A percentile compares a stretch with the other conserved stretches of the same genome.
Evolutionary conservation across 306 rosid species (phyloP).

Genomic region (Cucumis cinereus): DNA sequence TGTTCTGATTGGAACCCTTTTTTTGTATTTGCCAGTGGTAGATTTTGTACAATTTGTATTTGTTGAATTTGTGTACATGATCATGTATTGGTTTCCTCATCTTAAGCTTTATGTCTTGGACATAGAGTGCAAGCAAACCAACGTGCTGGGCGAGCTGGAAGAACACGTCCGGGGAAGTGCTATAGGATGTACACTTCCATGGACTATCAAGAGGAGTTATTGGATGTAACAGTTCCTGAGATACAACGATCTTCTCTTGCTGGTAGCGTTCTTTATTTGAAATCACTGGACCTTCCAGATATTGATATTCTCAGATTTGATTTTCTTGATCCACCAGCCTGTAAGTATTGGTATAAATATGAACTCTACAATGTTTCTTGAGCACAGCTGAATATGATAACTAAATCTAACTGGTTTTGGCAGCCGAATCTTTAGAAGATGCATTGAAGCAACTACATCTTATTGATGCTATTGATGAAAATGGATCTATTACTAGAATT

Average conservation of each 20-base stretch:
- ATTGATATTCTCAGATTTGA: constrained; percentile 87
- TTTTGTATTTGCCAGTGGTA: neutral
- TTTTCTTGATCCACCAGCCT: constrained; percentile 78
- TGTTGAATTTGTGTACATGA: neutral
- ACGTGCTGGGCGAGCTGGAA: constrained; percentile 96
- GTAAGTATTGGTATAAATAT: constrained; percentile 29
- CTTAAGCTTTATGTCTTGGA: constrained; percentile 9
- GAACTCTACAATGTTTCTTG: neutral
- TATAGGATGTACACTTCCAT: constrained; percentile 71
- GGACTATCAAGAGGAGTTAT: constrained; percentile 53
- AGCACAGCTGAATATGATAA: constrained; percentile 3
- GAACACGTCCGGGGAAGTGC: constrained; percentile 95
- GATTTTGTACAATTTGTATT: neutral
- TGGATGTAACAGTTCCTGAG: constrained; percentile 92
- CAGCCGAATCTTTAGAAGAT: constrained; percentile 86
- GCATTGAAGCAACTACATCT: constrained; percentile 90
- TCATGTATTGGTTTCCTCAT: neutral
- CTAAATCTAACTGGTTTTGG: constrained; percentile 28
- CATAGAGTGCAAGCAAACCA: constrained; percentile 93
- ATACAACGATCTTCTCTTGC: constrained; percentile 90
- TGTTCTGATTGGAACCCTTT: neutral
- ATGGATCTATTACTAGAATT: constrained; percentile 63
- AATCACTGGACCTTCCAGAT: constrained; percentile 90
- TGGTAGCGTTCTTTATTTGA: constrained; percentile 90
- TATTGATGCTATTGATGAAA: constrained; percentile 82